Base-by-base conservation (phyloP, 805 yeast genomes). In the Candida ovalis region DNA sequence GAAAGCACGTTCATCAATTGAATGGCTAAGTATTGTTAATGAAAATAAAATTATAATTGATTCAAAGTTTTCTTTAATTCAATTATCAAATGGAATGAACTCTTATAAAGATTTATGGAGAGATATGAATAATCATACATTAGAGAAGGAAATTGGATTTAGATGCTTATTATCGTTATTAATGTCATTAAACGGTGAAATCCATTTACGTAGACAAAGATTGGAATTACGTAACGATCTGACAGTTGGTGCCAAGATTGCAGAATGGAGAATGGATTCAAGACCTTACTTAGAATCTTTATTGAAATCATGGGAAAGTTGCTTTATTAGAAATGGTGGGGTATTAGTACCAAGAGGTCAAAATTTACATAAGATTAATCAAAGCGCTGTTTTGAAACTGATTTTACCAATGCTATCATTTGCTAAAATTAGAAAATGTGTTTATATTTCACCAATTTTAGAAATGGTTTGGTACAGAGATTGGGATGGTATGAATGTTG, bases 281-380 rank as follows among this genome's bases (percentile, higher is more conserved):
- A 72, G 84, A 52, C 88, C 88, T 1, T 67, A 71, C 6, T 73
- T 86, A 45, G 82, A 79, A 53, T 66, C 76, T 12, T 63, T 85
- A 55, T 61, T 86, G 21, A 79, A 78, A 54, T 70, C 81, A 24
- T 86, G 92, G 92, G 94, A 86, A 63, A 70, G 74, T 17, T 62
- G 78, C 25, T 86, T 77, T 59, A 66, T 81, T 37, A 72, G 73
- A 53, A 83, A 79, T 56, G 87, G 85, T 9, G 94, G 94, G 4
- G 70, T 77, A 2, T 64, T 83, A 23, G 73, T 75, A 19, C 75
- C 84, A 25, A 76, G 76, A 53, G 77, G 77, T 25, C 70, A 73
- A 39, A 79, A 77, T 51, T 57, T 72, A 33, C 72, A 73, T 38
- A 67, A 77, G 10, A 75, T 83, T 47, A 74, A 72, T 51, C 71